Base-by-base conservation (phyloP, 345 rosid genomes). In the Hibiscus mutabilis region DNA sequence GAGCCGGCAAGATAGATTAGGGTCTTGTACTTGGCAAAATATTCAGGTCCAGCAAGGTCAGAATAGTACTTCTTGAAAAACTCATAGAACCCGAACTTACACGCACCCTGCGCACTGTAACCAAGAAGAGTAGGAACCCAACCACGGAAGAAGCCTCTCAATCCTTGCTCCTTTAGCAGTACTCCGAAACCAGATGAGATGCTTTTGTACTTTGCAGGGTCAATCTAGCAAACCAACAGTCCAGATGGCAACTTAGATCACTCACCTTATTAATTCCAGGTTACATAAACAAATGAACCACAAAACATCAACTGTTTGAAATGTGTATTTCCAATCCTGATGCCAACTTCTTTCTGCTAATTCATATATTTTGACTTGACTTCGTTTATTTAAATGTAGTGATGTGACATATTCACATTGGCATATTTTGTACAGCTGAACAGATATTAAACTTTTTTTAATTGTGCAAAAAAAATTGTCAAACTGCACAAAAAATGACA, bases 91-190 rank as follows among this genome's bases (percentile, higher is more conserved):
- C 98, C 99, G 78, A 83, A 92, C 84, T 96, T 96, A 89, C 99
- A 88, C 40, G 99, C 99, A 19, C 99, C 99, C 79, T 96, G 99
- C 25, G 96, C 97, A 79, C 98, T 91, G 82, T 92, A 96, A 79
- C 99, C 99, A 73, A 96, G 86, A 6, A 96, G 82, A 40, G 99
- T 91, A 51, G 99, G 99, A 35, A 88, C 97, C 98, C 98, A 96
- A 18, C 98, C 99, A 86, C 90, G 92, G 83, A 92, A 92, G 81
- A 96, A 91, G n/a, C 98, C 99, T 75, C 82, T 89, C 3, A 69
- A 58, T 75, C 98, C 97, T 72, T 92, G 99, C 82, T 96, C 99
- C 83, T 86, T 96, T 37, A 96, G 75, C 78, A 92, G 70, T 44
- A 91, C 83, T 51, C 98, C 96, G 35, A 58, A 58, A 25, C 61